Base-by-base conservation (phyloP, 257 asterid genomes). In the Mentha longifolia region DNA sequence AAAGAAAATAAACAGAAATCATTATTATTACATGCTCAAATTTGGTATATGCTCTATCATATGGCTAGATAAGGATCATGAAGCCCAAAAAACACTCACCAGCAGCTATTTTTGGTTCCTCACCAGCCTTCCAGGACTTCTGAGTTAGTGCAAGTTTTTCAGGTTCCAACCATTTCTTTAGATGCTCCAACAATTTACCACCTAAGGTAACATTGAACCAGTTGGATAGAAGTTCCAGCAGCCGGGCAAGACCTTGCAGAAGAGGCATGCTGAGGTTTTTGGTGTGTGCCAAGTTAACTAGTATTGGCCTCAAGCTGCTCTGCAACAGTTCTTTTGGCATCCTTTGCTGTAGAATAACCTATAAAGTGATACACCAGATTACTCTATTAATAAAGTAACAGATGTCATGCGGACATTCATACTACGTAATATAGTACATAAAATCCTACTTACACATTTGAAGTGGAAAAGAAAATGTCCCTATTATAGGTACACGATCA, bases 91-190 rank as follows among this genome's bases (percentile, higher is more conserved):
- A 60, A 57, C 59, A 85, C 88, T 78, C 79, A 92, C 99, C 99
- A 81, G 99, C 94, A 74, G 99, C 99, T 76, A 95, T 89, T 85
- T 95, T 95, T 57, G 99, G 99, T 76, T 95, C 99, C 85, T 95
- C 99, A 31, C 99, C 99, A 83, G 99, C 91, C 86, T 95, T 95
- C 99, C 99, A 95, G n/a, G 97, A 78, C 84, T 95, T 95, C 85
- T 89, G 99, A 74, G 92, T 82, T 86, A 65, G 89, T 12, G 95
- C 98, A 47, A 95, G 96, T 77, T 95, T 95, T 72, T 95, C 99
- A 73, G 99, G 99, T 80, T 95, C 99, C 86, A 95, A 85, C 99
- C 99, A 95, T 85, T 95, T 95, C 81, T 83, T 92, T 46, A 95
- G 98, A 85, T 95, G 99, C 84, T 95, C 99, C 87, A 95, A 85